These are phyloP conservation scores for Lenzites betulinus DNA, from an alignment of 768 basidiomycete species.

Conservation along the genomic window DNA sequence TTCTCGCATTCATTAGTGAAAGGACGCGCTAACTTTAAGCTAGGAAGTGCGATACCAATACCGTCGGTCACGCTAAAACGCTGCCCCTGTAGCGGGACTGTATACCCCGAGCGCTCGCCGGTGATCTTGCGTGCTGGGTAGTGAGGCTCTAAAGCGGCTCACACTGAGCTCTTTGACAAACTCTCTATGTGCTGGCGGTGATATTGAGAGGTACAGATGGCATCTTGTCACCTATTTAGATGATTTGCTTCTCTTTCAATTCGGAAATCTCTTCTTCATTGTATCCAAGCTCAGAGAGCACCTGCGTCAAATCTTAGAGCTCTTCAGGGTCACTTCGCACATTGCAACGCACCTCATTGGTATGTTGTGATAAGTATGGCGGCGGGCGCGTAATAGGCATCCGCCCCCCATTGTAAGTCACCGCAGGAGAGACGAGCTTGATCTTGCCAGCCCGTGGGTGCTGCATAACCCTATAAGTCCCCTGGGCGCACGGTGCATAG, in stretches of 20 bases:
- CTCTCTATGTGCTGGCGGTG: neutral
- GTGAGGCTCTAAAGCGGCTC: too few relatives aligned
- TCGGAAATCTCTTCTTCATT: constrained; percentile 27
- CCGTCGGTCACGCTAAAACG: too few relatives aligned
- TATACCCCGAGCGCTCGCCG: too few relatives aligned
- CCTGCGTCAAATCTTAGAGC: constrained; percentile 10
- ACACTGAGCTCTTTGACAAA: neutral
- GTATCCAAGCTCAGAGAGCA: constrained; percentile 38
- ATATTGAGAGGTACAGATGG: neutral
- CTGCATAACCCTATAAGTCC: constrained; percentile 4
- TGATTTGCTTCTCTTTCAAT: constrained; percentile 29
- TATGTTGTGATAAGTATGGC: constrained; percentile 88
- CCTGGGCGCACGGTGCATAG: constrained; percentile 4
- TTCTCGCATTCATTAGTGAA: neutral
- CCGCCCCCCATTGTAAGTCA: constrained; percentile 77
- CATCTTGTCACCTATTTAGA: constrained; percentile 22
- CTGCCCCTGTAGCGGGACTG: too few relatives aligned
- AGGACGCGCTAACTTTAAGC: too few relatives aligned
- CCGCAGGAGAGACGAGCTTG: constrained; percentile 80
- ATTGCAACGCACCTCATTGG: constrained; percentile 54
- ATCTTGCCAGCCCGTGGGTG: constrained; percentile 52
- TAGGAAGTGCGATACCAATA: too few relatives aligned
- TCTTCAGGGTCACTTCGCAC: neutral
- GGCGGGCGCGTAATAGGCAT: constrained; percentile 78
- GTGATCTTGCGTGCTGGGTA: too few relatives aligned